Percentiles rank a stretch among this genome's conserved stretches.
These are phyloP conservation scores for Yarrowia divulgata DNA, from an alignment of 805 yeast genomes.

Conservation along the genomic window DNA sequence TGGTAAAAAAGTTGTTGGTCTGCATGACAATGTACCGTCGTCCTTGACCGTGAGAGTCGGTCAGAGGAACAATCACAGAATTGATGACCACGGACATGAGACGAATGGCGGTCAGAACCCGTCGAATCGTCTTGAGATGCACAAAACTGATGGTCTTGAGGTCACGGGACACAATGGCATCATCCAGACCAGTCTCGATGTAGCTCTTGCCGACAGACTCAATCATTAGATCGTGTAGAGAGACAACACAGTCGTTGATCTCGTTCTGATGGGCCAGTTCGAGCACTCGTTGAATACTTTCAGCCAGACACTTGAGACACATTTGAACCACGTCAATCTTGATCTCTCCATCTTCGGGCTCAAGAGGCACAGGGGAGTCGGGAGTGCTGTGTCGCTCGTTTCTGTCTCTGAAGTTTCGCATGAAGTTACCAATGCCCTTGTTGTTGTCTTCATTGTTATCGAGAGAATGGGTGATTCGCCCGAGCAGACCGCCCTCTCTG, in stretches of 20 bases:
- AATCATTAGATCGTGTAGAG: conserved; percentile 69
- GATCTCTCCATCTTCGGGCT: conserved; percentile 43
- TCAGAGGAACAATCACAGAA: conserved; percentile 76
- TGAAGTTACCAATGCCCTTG: conserved; percentile 49
- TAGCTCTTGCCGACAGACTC: conserved; percentile 76
- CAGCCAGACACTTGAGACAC: conserved; percentile 74
- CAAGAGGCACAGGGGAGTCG: conserved; percentile 18
- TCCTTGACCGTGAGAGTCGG: conserved; percentile 63
- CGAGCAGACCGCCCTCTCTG: conserved; percentile 46
- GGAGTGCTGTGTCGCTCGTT: conserved; percentile 32
- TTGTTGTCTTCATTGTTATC: conserved; percentile 42
- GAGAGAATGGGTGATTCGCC: conserved; percentile 42
- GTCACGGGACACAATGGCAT: conserved; percentile 51
- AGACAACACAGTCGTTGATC: conserved; percentile 67
- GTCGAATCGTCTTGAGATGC: conserved; percentile 59
- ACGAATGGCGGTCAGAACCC: conserved; percentile 65
- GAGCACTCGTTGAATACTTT: conserved; percentile 75
- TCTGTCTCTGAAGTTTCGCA: conserved; percentile 44
- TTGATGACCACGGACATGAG: conserved; percentile 75
- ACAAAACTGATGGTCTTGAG: conserved; percentile 51
- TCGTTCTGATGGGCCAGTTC: conserved; percentile 67
- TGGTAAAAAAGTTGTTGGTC: conserved; percentile 65
- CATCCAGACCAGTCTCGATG: conserved; percentile 77
- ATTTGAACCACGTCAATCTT: conserved; percentile 62
- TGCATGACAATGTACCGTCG: conserved; percentile 66